These are phyloP conservation scores for Agrocybe pediades DNA, from an alignment of 768 basidiomycete genomes.

Conservation along the genomic window DNA sequence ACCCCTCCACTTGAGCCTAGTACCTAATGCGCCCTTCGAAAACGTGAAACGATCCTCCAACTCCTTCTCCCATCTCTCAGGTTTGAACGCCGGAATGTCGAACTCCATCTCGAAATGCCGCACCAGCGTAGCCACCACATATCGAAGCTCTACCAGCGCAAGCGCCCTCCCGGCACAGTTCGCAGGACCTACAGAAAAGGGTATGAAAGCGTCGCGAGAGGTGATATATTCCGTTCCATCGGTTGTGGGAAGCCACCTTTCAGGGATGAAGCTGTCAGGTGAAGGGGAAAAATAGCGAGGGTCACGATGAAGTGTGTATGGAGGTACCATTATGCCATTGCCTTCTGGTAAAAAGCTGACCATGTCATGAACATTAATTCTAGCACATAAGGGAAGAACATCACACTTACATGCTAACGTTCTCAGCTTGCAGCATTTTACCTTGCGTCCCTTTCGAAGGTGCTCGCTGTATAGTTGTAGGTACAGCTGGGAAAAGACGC, in stretches of 20 bases:
- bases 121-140: background rate
- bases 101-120: background rate
- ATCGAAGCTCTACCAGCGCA: slow-evolving; percentile 27
- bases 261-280: slow-evolving; percentile 37
- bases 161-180: slow-evolving; percentile 48
- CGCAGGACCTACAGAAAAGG: slow-evolving; percentile 45
- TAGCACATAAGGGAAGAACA: background rate
- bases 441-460: slow-evolving; percentile 27
- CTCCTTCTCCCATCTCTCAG: background rate
- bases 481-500: slow-evolving; percentile 35
- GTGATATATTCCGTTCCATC: slow-evolving; percentile 11
- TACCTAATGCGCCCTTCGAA: background rate
- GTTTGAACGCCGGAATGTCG: background rate
- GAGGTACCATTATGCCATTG: slow-evolving; percentile 28
- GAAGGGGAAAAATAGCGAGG: slow-evolving; percentile 36
- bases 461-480: slow-evolving; percentile 30
- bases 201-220: slow-evolving; percentile 31
- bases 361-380: background rate
- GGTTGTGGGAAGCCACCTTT: slow-evolving; percentile 31
- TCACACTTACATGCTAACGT: slow-evolving; percentile 15
- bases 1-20: background rate
- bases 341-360: slow-evolving; percentile 38
- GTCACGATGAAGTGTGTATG: slow-evolving; percentile 35
- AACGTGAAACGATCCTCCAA: background rate
- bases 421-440: slow-evolving; percentile 18